phyloP scores from a whole-genome alignment of 257 asterid genomes.

The Rehmannia glutinosa region DNA sequence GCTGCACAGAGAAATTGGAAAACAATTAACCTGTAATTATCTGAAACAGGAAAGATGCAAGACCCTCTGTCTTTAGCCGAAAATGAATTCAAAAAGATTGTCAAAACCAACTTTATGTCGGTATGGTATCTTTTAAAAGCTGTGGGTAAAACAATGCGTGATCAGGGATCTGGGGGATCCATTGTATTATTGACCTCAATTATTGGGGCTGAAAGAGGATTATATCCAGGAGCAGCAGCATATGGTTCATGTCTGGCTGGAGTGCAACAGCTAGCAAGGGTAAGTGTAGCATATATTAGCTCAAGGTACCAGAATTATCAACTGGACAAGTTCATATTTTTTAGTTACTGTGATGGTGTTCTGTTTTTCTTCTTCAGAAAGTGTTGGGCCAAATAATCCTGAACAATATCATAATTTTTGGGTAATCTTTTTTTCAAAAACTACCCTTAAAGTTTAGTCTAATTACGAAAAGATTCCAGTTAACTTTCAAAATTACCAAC shows the following conservation, averaged over 20 bases:
- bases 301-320: background rate
- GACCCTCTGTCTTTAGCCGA: slow-evolving; percentile 62
- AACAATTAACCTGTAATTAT: background rate
- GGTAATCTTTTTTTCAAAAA: no score
- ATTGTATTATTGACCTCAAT: slow-evolving; percentile 69
- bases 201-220: slow-evolving; percentile 84
- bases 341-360: background rate
- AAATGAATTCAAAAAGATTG: slow-evolving; percentile 71
- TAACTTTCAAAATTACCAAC: no score
- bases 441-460: no score
- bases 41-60: slow-evolving; percentile 79
- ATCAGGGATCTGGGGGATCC: slow-evolving; percentile 81
- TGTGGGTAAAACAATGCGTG: slow-evolving; percentile 67
- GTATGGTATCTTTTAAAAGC: slow-evolving; percentile 86
- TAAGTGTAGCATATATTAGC: slow-evolving; percentile 29
- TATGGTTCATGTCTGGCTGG: slow-evolving; percentile 95
- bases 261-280: slow-evolving; percentile 84
- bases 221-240: slow-evolving; percentile 94
- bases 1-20: background rate
- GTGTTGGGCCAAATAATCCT: background rate
- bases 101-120: slow-evolving; percentile 65
- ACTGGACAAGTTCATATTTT: background rate
- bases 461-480: no score
- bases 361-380: background rate
- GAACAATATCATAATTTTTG: no score